These are phyloP conservation scores for Claviceps sp. DNA, from an alignment of 2,329 filamentous ascomycete species.

Conservation along the genomic window DNA sequence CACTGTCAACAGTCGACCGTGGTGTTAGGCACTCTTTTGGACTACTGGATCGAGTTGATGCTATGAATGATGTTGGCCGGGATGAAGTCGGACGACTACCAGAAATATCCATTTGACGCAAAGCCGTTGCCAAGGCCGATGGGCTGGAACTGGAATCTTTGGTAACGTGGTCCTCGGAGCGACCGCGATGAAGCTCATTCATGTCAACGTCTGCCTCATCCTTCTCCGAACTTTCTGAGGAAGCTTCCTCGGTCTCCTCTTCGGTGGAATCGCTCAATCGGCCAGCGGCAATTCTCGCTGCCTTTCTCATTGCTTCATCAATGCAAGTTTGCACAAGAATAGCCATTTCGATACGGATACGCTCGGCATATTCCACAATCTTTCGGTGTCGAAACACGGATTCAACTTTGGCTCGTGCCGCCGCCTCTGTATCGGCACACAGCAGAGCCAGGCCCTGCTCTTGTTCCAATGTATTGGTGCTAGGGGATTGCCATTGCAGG, in stretches of 20 bases:
- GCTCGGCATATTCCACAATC: constrained; percentile 91
- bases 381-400: constrained; percentile 81
- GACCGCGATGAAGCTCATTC: constrained; percentile 8
- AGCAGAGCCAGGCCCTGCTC: constrained; percentile 79
- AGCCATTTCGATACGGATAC: constrained; percentile 87
- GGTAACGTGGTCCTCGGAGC: constrained; percentile 4
- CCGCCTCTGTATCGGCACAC: constrained; percentile 79
- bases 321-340: constrained; percentile 93
- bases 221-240: constrained; percentile 8
- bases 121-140: constrained; percentile 42
- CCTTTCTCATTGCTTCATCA: constrained; percentile 79
- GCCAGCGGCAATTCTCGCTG: constrained; percentile 74
- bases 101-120: constrained; percentile 27
- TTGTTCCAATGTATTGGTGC: constrained; percentile 79
- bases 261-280: constrained; percentile 67
- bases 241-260: constrained; percentile 32
- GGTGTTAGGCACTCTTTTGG: constrained; percentile 86
- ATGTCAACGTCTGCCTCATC: constrained; percentile 5
- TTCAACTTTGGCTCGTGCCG: constrained; percentile 81
- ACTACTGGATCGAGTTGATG: constrained; percentile 77
- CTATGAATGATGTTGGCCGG: constrained; percentile 42
- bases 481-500: constrained; percentile 90
- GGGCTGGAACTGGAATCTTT: constrained; percentile 21
- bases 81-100: constrained; percentile 14
- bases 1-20: constrained; percentile 56